Evolutionary conservation across 2,329 filamentous ascomycete species (phyloP).

Genomic region (Colletotrichum musicola): DNA sequence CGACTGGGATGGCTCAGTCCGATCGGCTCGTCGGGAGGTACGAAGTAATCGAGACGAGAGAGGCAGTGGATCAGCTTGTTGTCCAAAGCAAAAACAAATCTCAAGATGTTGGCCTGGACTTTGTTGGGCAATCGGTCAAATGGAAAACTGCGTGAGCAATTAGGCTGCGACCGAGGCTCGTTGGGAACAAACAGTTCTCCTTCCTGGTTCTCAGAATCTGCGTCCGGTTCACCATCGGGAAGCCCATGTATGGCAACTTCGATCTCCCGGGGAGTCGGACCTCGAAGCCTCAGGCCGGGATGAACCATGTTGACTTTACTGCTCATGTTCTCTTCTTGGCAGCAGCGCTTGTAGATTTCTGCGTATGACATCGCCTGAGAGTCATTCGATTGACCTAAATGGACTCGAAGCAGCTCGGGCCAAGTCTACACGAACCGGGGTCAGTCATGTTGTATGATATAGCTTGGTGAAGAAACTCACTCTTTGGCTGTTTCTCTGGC

Average conservation of each 20-base stretch:
- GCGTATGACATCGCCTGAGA: slow-evolving; percentile 26
- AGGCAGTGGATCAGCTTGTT: slow-evolving; percentile 55
- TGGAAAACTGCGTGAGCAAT: slow-evolving; percentile 32
- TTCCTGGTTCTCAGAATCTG: not conserved
- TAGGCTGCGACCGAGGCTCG: not conserved
- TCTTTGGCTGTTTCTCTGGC: slow-evolving; percentile 9
- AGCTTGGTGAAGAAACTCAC: not conserved
- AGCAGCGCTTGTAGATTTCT: slow-evolving; percentile 43
- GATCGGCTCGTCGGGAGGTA: slow-evolving; percentile 39
- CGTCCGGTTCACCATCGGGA: not conserved
- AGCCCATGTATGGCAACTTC: not conserved
- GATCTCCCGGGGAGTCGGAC: slow-evolving; percentile 5
- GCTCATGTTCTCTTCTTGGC: slow-evolving; percentile 52
- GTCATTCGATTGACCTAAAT: not conserved
- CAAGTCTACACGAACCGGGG: slow-evolving; percentile 4
- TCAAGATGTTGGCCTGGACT: slow-evolving; percentile 53
- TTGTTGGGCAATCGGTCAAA: slow-evolving; percentile 49
- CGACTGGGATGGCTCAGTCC: slow-evolving; percentile 6
- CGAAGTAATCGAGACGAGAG: slow-evolving; percentile 56
- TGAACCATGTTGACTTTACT: slow-evolving; percentile 40
- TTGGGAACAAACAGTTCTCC: slow-evolving; percentile 23
- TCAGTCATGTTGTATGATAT: not conserved
- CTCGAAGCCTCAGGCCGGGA: slow-evolving; percentile 45
- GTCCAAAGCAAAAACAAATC: slow-evolving; percentile 50
- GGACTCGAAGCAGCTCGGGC: slow-evolving; percentile 9